Percentiles rank a stretch among this genome's conserved stretches.
Evolutionary conservation across 139 green algal genomes (phyloP).

Genomic region (Tetraselmis chui): DNA sequence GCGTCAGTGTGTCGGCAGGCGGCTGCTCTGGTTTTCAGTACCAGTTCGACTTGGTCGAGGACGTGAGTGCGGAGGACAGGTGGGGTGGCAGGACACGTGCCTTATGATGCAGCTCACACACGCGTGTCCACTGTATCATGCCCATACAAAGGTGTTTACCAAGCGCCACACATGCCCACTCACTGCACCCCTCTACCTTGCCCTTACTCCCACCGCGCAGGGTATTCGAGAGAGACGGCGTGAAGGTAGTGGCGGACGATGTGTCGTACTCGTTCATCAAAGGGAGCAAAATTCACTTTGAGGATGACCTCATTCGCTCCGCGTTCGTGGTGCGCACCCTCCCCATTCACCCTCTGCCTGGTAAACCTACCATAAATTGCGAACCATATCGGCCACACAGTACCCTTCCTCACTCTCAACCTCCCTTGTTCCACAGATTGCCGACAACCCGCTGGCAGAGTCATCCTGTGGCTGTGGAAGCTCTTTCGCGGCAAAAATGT

Average conservation of each 20-base stretch:
- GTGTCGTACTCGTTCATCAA: conserved; percentile 80
- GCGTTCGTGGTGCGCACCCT: conserved; percentile 62
- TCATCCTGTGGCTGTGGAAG: conserved; percentile 70
- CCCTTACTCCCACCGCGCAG: conserved; percentile 26
- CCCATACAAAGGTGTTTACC: background rate
- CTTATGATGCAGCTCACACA: background rate
- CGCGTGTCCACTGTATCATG: background rate
- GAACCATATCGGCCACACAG: too few relatives aligned
- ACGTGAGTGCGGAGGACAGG: conserved; percentile 36
- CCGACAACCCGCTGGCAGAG: conserved; percentile 72
- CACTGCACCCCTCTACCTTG: background rate
- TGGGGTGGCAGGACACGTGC: conserved; percentile 9
- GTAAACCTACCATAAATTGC: too few relatives aligned
- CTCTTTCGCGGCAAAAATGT: conserved; percentile 67
- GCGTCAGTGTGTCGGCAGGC: conserved; percentile 80
- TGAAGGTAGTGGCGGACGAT: conserved; percentile 69
- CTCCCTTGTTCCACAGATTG: conserved; percentile 31
- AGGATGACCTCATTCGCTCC: conserved; percentile 76
- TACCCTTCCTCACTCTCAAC: too few relatives aligned
- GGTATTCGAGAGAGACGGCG: conserved; percentile 68
- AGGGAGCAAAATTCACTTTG: conserved; percentile 79
- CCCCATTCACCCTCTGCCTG: too few relatives aligned
- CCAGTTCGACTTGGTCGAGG: conserved; percentile 67
- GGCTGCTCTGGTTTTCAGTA: conserved; percentile 95
- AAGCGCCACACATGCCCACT: background rate